Base-by-base conservation (phyloP, 768 basidiomycete genomes). In the Leccinum variicolor region DNA sequence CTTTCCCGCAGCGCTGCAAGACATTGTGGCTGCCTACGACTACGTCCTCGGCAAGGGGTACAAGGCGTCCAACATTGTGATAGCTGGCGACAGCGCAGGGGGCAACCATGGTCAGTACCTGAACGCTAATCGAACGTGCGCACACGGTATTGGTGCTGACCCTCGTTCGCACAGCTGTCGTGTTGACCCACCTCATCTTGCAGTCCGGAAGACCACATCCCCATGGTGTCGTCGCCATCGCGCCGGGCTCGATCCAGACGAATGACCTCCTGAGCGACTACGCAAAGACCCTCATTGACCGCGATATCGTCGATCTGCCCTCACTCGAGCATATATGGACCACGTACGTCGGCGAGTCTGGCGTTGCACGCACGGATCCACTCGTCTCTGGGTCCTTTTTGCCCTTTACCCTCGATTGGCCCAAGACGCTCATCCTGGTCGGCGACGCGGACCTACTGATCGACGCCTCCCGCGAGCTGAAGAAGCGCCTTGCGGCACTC, bases 121-220 rank as follows among this genome's bases (percentile, higher is more conserved):
- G 5, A n/a, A 9, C 1, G 0, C 29, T 1, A 50, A 29, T 25
- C n/a, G n/a, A 28, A 15, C 21, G 15, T 8, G n/a, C 28, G 17
- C 10, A 7, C 29, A 28, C 1, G 21, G 6, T 19, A 31, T 1
- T 7, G 31, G 34, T 31, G 3, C 4, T 19, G 21, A n/a, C 14
- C 14, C 21, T 19, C 14, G 10, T 34, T 17, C 19, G 8, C 4
- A 8, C 39, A 65, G 69, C 69, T 31, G 1, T 70, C 13, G 56
- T 69, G 3, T 41, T 69, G 41, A 61, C 69, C 4, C 69, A 70
- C 36, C 64, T 72, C 19, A 68, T 82, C 47, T 73, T 77, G 57
- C 85, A 89, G 72, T 83, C 84, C 19, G 81, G 15, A 65, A 41
- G 73, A 47, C 73, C 74, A 2, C 73, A 86, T 39, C 82, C 83